Evolutionary conservation across 176 grass and related monocot genomes (phyloP).

Genomic region (Ensete glaucum): DNA sequence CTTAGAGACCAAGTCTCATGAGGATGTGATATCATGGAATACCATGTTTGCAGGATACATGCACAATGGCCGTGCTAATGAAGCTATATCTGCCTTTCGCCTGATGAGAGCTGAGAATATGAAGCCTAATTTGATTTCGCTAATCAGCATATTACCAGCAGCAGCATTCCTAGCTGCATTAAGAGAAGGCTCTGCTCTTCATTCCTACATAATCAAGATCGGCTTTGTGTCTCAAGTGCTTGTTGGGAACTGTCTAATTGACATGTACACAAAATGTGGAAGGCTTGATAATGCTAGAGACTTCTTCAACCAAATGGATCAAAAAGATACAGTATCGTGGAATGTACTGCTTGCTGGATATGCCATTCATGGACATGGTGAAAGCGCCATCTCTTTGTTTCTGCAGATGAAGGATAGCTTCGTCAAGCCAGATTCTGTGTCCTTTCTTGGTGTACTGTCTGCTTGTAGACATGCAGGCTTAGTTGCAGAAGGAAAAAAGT

Average conservation of each 20-base stretch:
- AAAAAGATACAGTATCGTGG: constrained; percentile 32
- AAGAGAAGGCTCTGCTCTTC: constrained; percentile 28
- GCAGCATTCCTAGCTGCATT: constrained; percentile 23
- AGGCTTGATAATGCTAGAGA: constrained; percentile 29
- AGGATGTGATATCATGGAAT: constrained; percentile 40
- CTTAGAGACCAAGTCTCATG: constrained; percentile 14
- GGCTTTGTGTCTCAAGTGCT: constrained; percentile 25
- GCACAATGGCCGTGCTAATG: constrained; percentile 30
- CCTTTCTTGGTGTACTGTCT: constrained; percentile 64
- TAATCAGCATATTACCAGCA: constrained; percentile 36
- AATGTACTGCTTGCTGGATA: constrained; percentile 40
- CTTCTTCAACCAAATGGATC: constrained; percentile 32
- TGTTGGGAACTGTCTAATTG: constrained; percentile 35
- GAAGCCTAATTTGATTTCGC: constrained; percentile 33
- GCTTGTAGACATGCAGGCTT: constrained; percentile 75
- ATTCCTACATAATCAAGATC: constrained; percentile 28
- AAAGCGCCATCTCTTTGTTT: constrained; percentile 62
- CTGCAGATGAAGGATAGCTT: constrained; percentile 35
- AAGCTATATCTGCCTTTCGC: constrained; percentile 28
- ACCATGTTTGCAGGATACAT: constrained; percentile 39
- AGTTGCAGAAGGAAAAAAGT: constrained; percentile 43
- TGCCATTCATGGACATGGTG: constrained; percentile 58
- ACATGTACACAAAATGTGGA: constrained; percentile 48
- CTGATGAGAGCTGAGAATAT: constrained; percentile 30
- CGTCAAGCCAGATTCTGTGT: constrained; percentile 48